Base-by-base conservation (phyloP, 169 alveolate genomes). In the Plasmodium reichenowi region DNA sequence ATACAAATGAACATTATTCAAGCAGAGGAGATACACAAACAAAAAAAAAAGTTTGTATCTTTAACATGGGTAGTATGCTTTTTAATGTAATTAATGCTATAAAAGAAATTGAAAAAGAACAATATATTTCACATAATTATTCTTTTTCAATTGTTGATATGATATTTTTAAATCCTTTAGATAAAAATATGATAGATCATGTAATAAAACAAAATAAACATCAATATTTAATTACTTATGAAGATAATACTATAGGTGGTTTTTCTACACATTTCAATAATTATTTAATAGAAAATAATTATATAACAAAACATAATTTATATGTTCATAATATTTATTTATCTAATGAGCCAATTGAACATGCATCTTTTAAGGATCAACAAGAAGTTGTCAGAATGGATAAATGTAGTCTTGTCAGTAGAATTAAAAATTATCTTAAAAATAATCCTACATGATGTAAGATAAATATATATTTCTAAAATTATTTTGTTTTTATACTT, bases 1-100 rank as follows among this genome's bases (percentile, higher is more conserved):
- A 9, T 56, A 58, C 26, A 24, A 38, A 26, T 26, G 67, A 56
- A 24, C 1, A 20, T 20, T 10, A 20, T 20, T 17, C n/a, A 17
- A 20, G 29, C 12, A 32, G 4, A 7, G 26, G 26, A 10, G 12
- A 2, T 29, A 12, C 12, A 26, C 2, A 38, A 2, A 32, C 50
- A 22, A 63, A 66, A 48, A 78, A 66, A 17, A 64, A 50, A 66
- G 78, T 78, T 8, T 15, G 26, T 24, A 78, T 78, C 17, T 78
- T 66, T 66, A 78, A 78, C 54, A 78, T 78, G 89, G 89, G 89
- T 12, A 78, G 89, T 45, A 78, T 78, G 89, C 56, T 78, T 50
- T 78, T 47, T 47, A 78, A 78, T 78, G 76, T 78, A 3, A 47
- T 78, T 43, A 78, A 78, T 59, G 89, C 89, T 7, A 10, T 78